phyloP scores from a whole-genome alignment of 1,139 yeast species.

The Meyerozyma smithsonii region DNA sequence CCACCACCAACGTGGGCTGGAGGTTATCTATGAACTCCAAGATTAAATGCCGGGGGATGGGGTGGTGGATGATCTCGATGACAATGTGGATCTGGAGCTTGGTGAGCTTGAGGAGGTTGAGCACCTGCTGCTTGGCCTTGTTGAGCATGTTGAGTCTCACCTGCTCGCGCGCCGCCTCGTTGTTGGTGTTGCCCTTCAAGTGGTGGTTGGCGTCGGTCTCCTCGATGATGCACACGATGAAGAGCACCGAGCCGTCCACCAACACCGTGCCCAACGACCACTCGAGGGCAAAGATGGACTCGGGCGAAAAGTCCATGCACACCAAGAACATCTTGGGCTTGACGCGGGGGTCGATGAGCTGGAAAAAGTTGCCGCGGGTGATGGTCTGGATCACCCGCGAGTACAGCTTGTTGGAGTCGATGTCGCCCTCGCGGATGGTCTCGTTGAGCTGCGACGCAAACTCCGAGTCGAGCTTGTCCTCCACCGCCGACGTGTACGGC shows the following conservation, averaged over 20 bases:
- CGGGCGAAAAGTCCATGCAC: slow-evolving; percentile 81
- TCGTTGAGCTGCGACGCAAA: slow-evolving; percentile 58
- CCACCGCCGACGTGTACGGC: slow-evolving; percentile 71
- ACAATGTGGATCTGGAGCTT: slow-evolving; percentile 73
- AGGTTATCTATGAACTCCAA: slow-evolving; percentile 79
- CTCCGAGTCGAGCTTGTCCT: slow-evolving; percentile 62
- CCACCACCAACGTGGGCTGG: slow-evolving; percentile 77
- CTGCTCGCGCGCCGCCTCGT: slow-evolving; percentile 43
- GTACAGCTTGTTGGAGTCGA: slow-evolving; percentile 52
- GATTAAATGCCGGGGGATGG: slow-evolving; percentile 80
- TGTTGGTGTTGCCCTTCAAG: slow-evolving; percentile 35
- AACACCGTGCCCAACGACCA: slow-evolving; percentile 88
- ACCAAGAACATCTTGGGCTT: slow-evolving; percentile 68
- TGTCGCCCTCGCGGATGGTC: slow-evolving; percentile 55
- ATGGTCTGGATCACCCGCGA: slow-evolving; percentile 63
- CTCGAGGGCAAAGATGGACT: slow-evolving; percentile 79
- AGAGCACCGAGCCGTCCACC: slow-evolving; percentile 79
- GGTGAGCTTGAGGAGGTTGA: slow-evolving; percentile 61
- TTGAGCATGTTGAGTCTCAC: slow-evolving; percentile 56
- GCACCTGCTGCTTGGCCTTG: slow-evolving; percentile 54
- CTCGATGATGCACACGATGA: slow-evolving; percentile 73
- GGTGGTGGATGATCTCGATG: slow-evolving; percentile 75
- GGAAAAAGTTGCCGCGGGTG: slow-evolving; percentile 65
- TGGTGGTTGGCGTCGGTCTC: slow-evolving; percentile 53
- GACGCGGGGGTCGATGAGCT: slow-evolving; percentile 44